Conservation (phyloP, 257 asterid species). For the Plantago elongata region DNA sequence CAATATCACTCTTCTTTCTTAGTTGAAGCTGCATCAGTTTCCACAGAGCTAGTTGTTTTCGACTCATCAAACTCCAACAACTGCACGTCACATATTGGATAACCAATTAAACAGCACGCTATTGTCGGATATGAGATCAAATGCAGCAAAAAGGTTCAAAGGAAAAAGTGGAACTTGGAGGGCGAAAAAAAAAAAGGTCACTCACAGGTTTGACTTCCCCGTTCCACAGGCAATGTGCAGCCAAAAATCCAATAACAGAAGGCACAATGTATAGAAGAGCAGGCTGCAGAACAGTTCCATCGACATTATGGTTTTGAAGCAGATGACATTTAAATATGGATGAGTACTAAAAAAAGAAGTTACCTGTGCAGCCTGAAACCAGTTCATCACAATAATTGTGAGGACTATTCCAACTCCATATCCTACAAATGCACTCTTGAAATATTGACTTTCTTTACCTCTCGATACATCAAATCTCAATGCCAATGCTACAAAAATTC, state of each 20-base stretch:
- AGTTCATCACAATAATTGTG: constrained; percentile 87
- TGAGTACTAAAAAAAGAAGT: constrained; percentile 2
- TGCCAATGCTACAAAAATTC: constrained; percentile 96
- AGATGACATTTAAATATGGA: neutral
- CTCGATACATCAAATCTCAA: constrained; percentile 88
- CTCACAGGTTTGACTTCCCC: constrained; percentile 88
- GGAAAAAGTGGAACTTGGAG: no score
- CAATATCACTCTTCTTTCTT: constrained; percentile 52
- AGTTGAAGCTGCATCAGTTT: constrained; percentile 28
- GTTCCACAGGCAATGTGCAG: constrained; percentile 80
- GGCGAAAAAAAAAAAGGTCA: neutral
- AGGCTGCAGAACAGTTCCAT: constrained; percentile 51
- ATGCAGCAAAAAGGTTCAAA: no score
- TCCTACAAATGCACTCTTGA: constrained; percentile 88
- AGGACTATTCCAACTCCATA: constrained; percentile 60
- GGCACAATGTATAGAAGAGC: constrained; percentile 93
- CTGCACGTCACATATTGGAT: constrained; percentile 27
- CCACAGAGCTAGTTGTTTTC: constrained; percentile 36
- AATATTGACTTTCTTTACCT: constrained; percentile 72
- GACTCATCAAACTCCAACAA: constrained; percentile 81
- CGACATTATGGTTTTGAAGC: neutral
- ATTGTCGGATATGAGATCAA: no score
- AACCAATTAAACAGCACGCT: no score
- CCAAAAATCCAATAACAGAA: constrained; percentile 88
- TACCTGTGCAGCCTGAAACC: constrained; percentile 99